Evolutionary conservation across 192 early-diverging fungal genomes (phyloP).

Genomic region (Spinellus fusiger): DNA sequence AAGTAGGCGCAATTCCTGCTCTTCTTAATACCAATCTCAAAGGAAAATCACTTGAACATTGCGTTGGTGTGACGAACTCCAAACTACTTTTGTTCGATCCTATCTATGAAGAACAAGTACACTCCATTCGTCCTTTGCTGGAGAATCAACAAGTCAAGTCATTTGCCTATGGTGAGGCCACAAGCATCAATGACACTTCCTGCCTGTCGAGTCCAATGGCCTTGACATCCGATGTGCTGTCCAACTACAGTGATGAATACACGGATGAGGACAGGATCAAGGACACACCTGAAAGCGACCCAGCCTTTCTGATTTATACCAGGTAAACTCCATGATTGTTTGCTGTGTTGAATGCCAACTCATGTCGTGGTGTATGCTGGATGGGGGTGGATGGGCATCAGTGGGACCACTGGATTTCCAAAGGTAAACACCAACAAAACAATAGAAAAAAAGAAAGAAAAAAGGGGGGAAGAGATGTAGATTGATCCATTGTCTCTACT

Average conservation of each 20-base stretch:
- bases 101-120: slow-evolving; percentile 17
- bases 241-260: slow-evolving; percentile 22
- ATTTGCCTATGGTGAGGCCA: slow-evolving; percentile 23
- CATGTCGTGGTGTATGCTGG: slow-evolving; percentile 3
- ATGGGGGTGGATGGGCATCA: slow-evolving; percentile 15
- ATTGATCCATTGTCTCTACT: too few species aligned
- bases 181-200: slow-evolving; percentile 17
- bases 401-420: slow-evolving; percentile 59
- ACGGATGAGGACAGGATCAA: slow-evolving; percentile 12
- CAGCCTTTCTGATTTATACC: slow-evolving; percentile 35
- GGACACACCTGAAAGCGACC: slow-evolving; percentile 14
- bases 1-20: slow-evolving; percentile 49
- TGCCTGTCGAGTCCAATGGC: slow-evolving; percentile 9
- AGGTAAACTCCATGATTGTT: slow-evolving; percentile 10
- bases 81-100: slow-evolving; percentile 42
- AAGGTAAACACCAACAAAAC: slow-evolving; percentile 26
- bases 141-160: slow-evolving; percentile 7
- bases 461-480: not conserved
- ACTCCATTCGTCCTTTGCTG: slow-evolving; percentile 14
- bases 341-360: slow-evolving; percentile 6
- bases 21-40: slow-evolving; percentile 58
- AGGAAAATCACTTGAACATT: slow-evolving; percentile 33
- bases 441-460: not conserved
- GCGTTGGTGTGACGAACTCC: slow-evolving; percentile 33
- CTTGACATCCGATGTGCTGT: slow-evolving; percentile 21